phyloP scores from a whole-genome alignment of 257 asterid genomes.

The Gentiana dahurica region DNA sequence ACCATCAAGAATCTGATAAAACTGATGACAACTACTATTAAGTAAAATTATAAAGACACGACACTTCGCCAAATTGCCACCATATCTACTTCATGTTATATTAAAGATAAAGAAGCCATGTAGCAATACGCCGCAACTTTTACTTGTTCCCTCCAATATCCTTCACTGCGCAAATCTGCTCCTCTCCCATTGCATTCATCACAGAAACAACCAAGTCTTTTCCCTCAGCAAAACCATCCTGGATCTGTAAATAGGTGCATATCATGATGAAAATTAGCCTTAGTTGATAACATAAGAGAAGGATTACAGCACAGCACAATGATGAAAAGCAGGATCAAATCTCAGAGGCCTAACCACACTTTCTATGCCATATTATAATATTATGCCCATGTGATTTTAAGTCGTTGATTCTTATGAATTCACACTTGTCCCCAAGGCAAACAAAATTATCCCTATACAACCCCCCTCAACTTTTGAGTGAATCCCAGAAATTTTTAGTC shows the following conservation, averaged over 20 bases:
- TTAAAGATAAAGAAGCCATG: conserved; percentile 2
- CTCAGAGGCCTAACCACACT: too few species aligned
- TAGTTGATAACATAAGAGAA: neutral
- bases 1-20: neutral
- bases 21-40: too few species aligned
- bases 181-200: conserved; percentile 25
- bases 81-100: neutral
- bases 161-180: conserved; percentile 61
- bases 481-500: too few species aligned
- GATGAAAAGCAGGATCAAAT: too few species aligned
- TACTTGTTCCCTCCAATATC: conserved; percentile 46
- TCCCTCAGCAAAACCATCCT: conserved; percentile 83
- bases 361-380: too few species aligned
- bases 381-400: too few species aligned
- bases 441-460: too few species aligned
- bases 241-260: conserved; percentile 33
- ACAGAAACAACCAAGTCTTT: conserved; percentile 87
- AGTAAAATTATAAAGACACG: too few species aligned
- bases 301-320: too few species aligned
- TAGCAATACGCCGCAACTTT: neutral
- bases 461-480: too few species aligned
- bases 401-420: too few species aligned
- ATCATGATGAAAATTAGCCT: neutral
- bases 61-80: conserved; percentile 1
- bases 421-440: too few species aligned